Conservation (phyloP, 2,329 filamentous ascomycete genomes). For the Colletotrichum acutatum region DNA sequence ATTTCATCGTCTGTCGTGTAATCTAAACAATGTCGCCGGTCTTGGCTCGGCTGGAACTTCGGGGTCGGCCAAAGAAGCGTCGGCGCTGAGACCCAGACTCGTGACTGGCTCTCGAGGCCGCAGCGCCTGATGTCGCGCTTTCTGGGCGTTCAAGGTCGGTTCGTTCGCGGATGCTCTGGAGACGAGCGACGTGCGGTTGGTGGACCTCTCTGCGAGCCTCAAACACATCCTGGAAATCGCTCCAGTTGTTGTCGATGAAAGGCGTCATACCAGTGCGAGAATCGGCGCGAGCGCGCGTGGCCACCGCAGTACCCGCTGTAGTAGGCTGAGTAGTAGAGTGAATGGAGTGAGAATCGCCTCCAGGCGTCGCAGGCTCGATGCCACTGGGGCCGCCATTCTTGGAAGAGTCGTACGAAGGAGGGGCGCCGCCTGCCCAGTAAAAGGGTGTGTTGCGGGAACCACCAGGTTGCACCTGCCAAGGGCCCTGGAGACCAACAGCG, state of each 20-base stretch:
- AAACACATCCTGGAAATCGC: constrained; percentile 59
- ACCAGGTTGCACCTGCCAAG: constrained; percentile 69
- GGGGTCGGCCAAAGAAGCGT: constrained; percentile 27
- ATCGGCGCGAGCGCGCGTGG: constrained; percentile 34
- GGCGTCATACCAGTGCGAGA: constrained; percentile 34
- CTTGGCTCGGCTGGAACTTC: constrained; percentile 22
- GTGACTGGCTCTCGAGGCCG: constrained; percentile 6
- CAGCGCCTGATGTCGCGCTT: constrained; percentile 14
- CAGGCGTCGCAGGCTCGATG: constrained; percentile 28
- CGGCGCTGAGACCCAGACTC: constrained; percentile 26
- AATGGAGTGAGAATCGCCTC: constrained; percentile 33
- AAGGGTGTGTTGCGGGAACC: constrained; percentile 76
- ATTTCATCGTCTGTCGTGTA: background rate
- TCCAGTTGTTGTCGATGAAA: constrained; percentile 45
- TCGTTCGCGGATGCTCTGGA: constrained; percentile 36
- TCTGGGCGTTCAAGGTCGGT: constrained; percentile 12
- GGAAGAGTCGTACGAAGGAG: constrained; percentile 48
- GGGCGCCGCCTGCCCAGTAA: constrained; percentile 56
- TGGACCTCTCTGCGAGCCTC: constrained; percentile 52
- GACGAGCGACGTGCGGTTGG: constrained; percentile 40
- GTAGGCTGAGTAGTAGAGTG: constrained; percentile 40
- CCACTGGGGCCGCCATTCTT: constrained; percentile 34
- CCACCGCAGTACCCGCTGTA: constrained; percentile 42
- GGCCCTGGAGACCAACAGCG: constrained; percentile 86
- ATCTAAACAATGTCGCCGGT: constrained; percentile 21